Base-by-base conservation (phyloP, 129 eudicot genomes). In the Apium graveolens region DNA sequence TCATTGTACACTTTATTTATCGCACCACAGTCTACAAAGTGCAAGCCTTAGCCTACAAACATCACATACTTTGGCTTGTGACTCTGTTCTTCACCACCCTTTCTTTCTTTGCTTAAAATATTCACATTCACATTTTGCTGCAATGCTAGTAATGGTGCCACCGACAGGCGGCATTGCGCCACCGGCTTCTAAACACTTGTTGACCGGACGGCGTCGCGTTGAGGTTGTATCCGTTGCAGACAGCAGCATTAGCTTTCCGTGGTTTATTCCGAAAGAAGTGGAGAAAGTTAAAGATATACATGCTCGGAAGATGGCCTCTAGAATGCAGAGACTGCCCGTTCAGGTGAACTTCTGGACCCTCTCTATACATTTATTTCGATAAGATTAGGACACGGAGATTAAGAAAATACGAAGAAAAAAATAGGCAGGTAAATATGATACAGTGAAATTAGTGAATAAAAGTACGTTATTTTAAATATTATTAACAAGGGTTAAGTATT, bases 51-150 rank as follows among this genome's bases (percentile, higher is more conserved):
- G 37, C 37, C 37, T 3, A 35, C 41, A 38, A 38, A 38, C 41
- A 38, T 38, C 41, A 38, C 41, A 38, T 38, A 38, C 5, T 38
- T 38, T 2, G 14, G 62, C 66, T n/a, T n/a, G 66, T 57, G 66
- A 57, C 66, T 57, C 66, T 24, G 29, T 13, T 12, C 3, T 2
- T 43, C 48, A 10, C 46, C 27, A 7, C 65, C 65, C 65, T 2
- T 8, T 9, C n/a, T 55, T 24, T 3, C 13, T 24, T 55, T 2
- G 0, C n/a, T 18, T 2, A 1, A 0, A 0, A 24, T 8, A 1
- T 21, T 21, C 1, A 7, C 16, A 24, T 53, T 53, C 62, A 20
- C 62, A 53, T 1, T 1, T 53, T 3, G 3, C 37, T 35, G 9
- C 32, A 9, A 55, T 55, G 65, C 31, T 55, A 0, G 32, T 57